Base-by-base conservation (phyloP, 2,329 filamentous ascomycete genomes). In the Didymella pomorum region DNA sequence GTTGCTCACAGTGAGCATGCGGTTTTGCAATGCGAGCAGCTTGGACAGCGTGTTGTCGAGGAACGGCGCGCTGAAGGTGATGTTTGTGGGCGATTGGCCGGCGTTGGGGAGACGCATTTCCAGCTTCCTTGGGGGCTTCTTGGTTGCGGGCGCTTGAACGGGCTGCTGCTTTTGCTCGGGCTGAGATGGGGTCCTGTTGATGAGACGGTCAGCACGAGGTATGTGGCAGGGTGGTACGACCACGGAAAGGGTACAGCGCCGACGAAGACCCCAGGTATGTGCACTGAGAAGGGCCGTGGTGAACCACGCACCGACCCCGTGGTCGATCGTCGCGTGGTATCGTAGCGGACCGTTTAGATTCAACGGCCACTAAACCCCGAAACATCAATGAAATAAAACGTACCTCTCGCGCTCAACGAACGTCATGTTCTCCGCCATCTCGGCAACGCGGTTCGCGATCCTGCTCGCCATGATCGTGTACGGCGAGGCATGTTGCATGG, bases 391-490 rank as follows among this genome's bases (percentile, higher is more conserved):
- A 20, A 10, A n/a, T n/a, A n/a, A 1, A 33, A 37, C 72, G 50
- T 70, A 78, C 75, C 65, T 71, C 50, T 76, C 71, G 26, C 79
- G 78, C 70, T 82, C 80, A 43, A 82, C 79, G 60, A 83, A 82
- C 16, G 81, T 82, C 64, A 81, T 80, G 71, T 81, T 82, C 72
- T 83, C 81, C 8, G 81, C 81, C 80, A 83, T 82, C 65, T 83
- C 81, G 6, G 80, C 81, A 12, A 83, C 80, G 44, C 81, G 75
- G 69, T 83, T 83, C 42, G 80, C 80, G 60, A 83, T 82, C 41
- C 81, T 66, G 43, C 75, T 78, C 9, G 80, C 80, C 81, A 83
- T 83, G 70, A 83, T 82, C 44, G 78, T 79, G 71, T 82, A 83
- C 33, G 81, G 79, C 31, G 80, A 82, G 37, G 77, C 68, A 51